Evolutionary conservation across 371 early-diverging fungal genomes (phyloP).

Genomic region (Zychaea mexicana): DNA sequence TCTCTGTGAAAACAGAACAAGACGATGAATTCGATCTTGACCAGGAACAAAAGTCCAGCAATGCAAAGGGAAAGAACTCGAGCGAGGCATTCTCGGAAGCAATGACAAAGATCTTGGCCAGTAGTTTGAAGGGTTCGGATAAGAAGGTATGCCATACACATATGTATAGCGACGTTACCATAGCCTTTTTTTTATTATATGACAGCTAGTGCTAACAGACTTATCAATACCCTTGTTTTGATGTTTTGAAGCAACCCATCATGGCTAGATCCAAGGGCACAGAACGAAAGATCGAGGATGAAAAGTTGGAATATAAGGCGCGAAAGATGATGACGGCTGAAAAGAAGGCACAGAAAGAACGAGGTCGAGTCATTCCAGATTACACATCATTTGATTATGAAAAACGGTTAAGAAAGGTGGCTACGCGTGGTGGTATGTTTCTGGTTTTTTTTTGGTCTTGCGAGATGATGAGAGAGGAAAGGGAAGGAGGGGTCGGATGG

Average conservation of each 20-base stretch:
- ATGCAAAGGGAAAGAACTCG: slow-evolving; percentile 38
- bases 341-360: slow-evolving; percentile 59
- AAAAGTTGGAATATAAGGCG: slow-evolving; percentile 78
- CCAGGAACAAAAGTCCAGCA: neutral
- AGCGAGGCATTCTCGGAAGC: slow-evolving; percentile 61
- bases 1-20: slow-evolving; percentile 4
- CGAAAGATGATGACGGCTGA: slow-evolving; percentile 67
- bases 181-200: too few relatives aligned
- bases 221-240: neutral
- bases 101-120: slow-evolving; percentile 72
- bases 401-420: slow-evolving; percentile 79
- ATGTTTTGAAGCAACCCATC: slow-evolving; percentile 62
- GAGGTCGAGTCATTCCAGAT: slow-evolving; percentile 71
- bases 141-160: slow-evolving; percentile 27
- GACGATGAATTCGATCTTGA: slow-evolving; percentile 23
- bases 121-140: slow-evolving; percentile 51
- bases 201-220: too few relatives aligned
- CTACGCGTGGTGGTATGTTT: slow-evolving; percentile 78
- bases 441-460: too few relatives aligned
- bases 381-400: slow-evolving; percentile 74
- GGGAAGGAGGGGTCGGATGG: neutral
- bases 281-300: slow-evolving; percentile 75
- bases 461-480: neutral
- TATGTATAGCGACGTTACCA: too few relatives aligned
- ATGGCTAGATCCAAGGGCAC: slow-evolving; percentile 73